Evolutionary conservation across 2,329 filamentous ascomycete genomes (phyloP).

Genomic region (Calonectria hongkongensis): DNA sequence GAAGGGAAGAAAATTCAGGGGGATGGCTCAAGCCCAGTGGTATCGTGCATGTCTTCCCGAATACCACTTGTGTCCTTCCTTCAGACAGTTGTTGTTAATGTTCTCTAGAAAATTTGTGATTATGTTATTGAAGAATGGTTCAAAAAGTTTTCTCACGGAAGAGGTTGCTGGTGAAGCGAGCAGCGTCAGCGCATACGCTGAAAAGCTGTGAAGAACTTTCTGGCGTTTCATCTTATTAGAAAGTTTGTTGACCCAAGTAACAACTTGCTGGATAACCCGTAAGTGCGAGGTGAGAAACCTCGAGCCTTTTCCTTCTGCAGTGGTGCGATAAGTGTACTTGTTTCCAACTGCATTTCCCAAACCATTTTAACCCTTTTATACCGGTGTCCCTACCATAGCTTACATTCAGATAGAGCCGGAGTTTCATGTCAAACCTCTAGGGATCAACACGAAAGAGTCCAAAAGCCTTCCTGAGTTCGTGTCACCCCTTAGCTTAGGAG

Average conservation of each 20-base stretch:
- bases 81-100: slow-evolving; percentile 30
- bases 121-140: slow-evolving; percentile 27
- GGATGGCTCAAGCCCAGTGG: not conserved
- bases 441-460: not conserved
- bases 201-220: not conserved
- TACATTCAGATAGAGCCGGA: not conserved
- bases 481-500: not conserved
- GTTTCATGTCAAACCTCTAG: not conserved
- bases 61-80: slow-evolving; percentile 21
- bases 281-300: not conserved
- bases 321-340: not conserved
- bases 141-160: slow-evolving; percentile 25
- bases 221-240: not conserved
- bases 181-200: slow-evolving; percentile 12
- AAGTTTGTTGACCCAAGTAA: not conserved
- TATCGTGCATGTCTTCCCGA: slow-evolving; percentile 7
- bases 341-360: not conserved
- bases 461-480: not conserved
- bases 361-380: not conserved
- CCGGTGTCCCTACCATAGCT: not conserved
- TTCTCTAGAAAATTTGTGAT: slow-evolving; percentile 28
- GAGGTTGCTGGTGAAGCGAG: slow-evolving; percentile 25
- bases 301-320: not conserved
- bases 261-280: too few relatives aligned
- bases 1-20: not conserved